Conservation (phyloP, 108 stramenopile genomes). For the Conticribra guillardii region DNA sequence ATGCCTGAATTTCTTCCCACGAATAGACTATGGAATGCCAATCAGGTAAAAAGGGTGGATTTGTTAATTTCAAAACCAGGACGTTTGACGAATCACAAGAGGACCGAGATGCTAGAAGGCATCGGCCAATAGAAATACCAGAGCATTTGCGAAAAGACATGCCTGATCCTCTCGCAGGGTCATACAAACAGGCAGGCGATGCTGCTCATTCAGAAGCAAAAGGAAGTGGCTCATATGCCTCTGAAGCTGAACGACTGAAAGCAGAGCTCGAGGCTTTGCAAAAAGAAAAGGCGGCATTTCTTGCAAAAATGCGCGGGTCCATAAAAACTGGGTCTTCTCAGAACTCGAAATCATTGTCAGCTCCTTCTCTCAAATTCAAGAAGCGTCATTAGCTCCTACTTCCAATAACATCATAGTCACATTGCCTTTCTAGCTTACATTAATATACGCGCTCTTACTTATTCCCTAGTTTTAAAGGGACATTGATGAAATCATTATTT, state of each 20-base stretch:
- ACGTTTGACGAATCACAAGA: conserved; percentile 31
- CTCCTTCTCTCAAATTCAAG: conserved; percentile 33
- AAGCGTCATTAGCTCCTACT: conserved; percentile 27
- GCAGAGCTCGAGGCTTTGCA: conserved; percentile 55
- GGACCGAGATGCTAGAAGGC: conserved; percentile 16
- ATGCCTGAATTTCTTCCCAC: not conserved
- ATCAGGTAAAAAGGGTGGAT: conserved; percentile 40
- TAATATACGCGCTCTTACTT: too few species aligned
- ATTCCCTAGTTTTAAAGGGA: too few species aligned
- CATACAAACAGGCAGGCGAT: conserved; percentile 39
- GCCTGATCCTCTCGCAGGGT: conserved; percentile 46
- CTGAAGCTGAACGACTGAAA: conserved; percentile 49
- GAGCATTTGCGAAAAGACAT: conserved; percentile 53
- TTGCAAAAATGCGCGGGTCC: conserved; percentile 13
- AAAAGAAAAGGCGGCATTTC: conserved; percentile 32
- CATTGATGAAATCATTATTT: too few species aligned
- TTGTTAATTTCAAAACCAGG: conserved; percentile 49
- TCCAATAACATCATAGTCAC: too few species aligned
- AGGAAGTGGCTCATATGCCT: conserved; percentile 11
- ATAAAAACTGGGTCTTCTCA: conserved; percentile 6
- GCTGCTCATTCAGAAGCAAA: conserved; percentile 11
- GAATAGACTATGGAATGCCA: conserved; percentile 43
- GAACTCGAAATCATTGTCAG: conserved; percentile 2
- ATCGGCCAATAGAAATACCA: conserved; percentile 53
- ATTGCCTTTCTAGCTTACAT: too few species aligned